Conservation (phyloP, 139 green algal genomes). For the Tetradesmus lagerheimii region DNA sequence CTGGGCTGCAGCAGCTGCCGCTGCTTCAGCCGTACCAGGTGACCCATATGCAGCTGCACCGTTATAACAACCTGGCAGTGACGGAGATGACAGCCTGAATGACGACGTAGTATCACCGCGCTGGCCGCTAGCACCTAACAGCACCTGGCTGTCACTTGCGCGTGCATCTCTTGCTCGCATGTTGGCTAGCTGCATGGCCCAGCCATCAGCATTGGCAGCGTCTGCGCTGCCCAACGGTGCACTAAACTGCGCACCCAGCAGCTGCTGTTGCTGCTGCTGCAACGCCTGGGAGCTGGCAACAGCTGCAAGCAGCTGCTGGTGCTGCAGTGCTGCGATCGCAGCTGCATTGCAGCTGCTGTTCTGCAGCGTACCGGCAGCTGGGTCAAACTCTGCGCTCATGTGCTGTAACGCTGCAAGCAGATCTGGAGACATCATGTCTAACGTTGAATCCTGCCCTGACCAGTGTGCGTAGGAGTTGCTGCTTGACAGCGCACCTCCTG, state of each 20-base stretch:
- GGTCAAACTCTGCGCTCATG: neutral
- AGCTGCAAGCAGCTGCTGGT: neutral
- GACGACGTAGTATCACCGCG: neutral
- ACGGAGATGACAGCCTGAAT: neutral
- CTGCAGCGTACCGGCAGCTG: neutral
- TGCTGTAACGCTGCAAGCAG: neutral
- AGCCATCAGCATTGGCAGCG: neutral
- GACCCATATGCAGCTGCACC: neutral
- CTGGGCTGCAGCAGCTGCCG: neutral
- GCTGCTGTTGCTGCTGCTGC: neutral
- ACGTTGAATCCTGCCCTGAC: neutral
- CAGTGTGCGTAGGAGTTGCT: neutral
- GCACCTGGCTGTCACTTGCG: constrained; percentile 27
- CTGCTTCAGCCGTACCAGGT: neutral
- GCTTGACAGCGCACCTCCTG: too few species aligned
- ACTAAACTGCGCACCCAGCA: neutral
- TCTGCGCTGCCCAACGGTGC: neutral
- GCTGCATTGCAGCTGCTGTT: neutral
- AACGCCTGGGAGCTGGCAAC: neutral
- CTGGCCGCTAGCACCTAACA: neutral
- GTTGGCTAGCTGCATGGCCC: neutral
- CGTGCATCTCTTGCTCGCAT: neutral
- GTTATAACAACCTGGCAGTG: neutral
- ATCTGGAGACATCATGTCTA: neutral
- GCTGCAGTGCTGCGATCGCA: neutral